Conservation (phyloP, 352 stramenopile genomes). For the Globisporangium alternatum region DNA sequence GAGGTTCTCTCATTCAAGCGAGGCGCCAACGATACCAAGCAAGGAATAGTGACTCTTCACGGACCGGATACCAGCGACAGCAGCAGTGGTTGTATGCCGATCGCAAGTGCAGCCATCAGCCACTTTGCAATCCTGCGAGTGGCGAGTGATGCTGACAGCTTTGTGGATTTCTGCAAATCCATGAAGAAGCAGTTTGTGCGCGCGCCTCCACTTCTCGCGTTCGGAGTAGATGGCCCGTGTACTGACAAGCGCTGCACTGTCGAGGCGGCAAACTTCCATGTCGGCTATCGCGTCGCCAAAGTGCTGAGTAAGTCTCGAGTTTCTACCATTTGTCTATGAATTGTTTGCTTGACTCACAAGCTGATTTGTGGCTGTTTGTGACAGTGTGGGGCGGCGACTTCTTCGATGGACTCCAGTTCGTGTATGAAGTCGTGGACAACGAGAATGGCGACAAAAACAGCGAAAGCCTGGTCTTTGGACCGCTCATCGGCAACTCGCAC, state of each 20-base stretch:
- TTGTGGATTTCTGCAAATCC: constrained; percentile 27
- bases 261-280: constrained; percentile 32
- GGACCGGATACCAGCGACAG: constrained; percentile 14
- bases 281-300: constrained; percentile 45
- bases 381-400: constrained; percentile 75
- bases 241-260: constrained; percentile 29
- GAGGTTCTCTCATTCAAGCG: not conserved
- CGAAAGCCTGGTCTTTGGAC: constrained; percentile 23
- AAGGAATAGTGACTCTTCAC: constrained; percentile 14
- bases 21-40: not conserved
- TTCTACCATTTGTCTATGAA: not conserved
- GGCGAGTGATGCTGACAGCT: constrained; percentile 9
- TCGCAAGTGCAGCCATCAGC: constrained; percentile 25
- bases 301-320: constrained; percentile 45
- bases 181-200: constrained; percentile 51
- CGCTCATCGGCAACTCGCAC: constrained; percentile 49
- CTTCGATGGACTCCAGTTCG: constrained; percentile 65
- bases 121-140: constrained; percentile 42
- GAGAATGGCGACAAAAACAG: constrained; percentile 13
- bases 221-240: constrained; percentile 26
- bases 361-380: constrained; percentile 6
- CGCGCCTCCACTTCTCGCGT: constrained; percentile 41
- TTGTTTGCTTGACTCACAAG: constrained; percentile 10
- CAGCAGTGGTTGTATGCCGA: not conserved
- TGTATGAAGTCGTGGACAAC: constrained; percentile 39